phyloP scores from a whole-genome alignment of 1,139 yeast genomes.

The Hanseniaspora sp. region DNA sequence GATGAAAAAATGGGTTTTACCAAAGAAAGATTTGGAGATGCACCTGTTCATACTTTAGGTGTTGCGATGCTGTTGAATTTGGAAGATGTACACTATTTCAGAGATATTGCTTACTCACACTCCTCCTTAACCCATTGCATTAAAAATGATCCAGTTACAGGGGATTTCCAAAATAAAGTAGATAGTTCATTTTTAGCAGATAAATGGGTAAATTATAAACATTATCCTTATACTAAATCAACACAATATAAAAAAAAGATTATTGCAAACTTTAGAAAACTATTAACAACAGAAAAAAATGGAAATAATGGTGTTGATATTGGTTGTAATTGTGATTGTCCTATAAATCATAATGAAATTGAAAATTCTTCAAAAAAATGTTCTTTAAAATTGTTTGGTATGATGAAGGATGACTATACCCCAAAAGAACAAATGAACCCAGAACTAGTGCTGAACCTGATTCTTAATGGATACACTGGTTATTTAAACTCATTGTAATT shows the following conservation, averaged over 20 bases:
- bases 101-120: conserved; percentile 83
- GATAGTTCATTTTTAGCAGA: neutral
- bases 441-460: neutral
- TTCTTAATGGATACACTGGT: neutral
- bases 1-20: conserved; percentile 72
- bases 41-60: conserved; percentile 81
- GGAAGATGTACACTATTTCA: conserved; percentile 68
- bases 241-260: conserved; percentile 14
- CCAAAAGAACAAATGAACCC: neutral
- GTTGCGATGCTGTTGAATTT: conserved; percentile 59
- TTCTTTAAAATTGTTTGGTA: conserved; percentile 33
- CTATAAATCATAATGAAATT: conserved; percentile 33
- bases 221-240: conserved; percentile 16
- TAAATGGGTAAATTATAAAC: conserved; percentile 3
- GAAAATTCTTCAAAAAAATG: conserved; percentile 36
- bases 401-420: conserved; percentile 22
- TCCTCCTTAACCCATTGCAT: conserved; percentile 79
- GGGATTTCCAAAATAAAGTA: conserved; percentile 38
- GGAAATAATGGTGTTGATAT: conserved; percentile 40
- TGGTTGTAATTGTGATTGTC: conserved; percentile 84
- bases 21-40: conserved; percentile 91
- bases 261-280: conserved; percentile 19
- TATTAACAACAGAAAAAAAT: conserved; percentile 36
- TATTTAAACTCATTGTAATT: neutral
- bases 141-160: conserved; percentile 36